A percentile compares a stretch with the other conserved stretches of the same genome.
Evolutionary conservation across 108 stramenopile species (phyloP).

Genomic region (Craspedostauros australis): DNA sequence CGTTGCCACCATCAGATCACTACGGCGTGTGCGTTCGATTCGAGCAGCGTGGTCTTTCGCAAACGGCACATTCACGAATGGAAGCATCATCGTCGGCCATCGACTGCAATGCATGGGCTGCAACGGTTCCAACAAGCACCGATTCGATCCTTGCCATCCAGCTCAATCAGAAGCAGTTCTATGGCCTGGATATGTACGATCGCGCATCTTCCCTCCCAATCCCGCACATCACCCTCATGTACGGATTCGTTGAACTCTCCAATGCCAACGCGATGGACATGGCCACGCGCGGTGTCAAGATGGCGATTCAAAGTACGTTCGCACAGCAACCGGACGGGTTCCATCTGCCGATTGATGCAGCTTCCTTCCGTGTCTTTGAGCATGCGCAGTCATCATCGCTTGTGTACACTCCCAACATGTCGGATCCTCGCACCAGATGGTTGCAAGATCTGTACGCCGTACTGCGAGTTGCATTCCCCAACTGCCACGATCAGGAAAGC

Average conservation of each 20-base stretch:
- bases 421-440: neutral
- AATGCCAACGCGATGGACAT: neutral
- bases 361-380: constrained; percentile 4
- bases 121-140: neutral
- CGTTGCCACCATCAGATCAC: constrained; percentile 15
- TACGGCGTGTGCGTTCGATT: constrained; percentile 10
- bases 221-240: constrained; percentile 12
- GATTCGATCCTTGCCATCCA: constrained; percentile 4
- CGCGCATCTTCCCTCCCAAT: constrained; percentile 8
- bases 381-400: constrained; percentile 7
- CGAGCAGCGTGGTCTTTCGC: too few species aligned
- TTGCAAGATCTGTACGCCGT: constrained; percentile 1
- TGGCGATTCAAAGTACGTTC: neutral
- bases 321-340: neutral
- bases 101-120: constrained; percentile 14
- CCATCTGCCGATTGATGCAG: neutral
- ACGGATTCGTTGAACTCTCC: constrained; percentile 15
- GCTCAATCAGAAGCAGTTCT: neutral
- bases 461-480: constrained; percentile 1
- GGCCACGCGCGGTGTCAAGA: constrained; percentile 1
- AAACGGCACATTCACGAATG: too few species aligned
- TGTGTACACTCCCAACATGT: neutral
- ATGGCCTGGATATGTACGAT: neutral
- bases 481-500: constrained; percentile 17
- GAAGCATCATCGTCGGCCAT: neutral